Conservation (phyloP, 352 stramenopile genomes). For the Phytopythium boreale region DNA sequence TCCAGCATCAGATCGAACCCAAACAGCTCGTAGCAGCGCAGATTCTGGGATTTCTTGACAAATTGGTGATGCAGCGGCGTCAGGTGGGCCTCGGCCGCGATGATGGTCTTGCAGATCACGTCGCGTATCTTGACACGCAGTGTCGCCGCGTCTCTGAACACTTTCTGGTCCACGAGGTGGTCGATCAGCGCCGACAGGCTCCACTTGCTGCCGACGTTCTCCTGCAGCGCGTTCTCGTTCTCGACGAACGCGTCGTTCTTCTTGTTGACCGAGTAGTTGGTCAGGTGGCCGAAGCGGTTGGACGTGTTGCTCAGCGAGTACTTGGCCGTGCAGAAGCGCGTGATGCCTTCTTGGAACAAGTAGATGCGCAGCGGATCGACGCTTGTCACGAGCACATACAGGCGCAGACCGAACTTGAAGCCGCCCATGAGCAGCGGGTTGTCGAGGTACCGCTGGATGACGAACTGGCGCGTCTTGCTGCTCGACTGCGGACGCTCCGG, state of each 20-base stretch:
- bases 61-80: constrained; percentile 59
- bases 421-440: constrained; percentile 75
- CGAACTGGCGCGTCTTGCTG: constrained; percentile 27
- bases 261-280: constrained; percentile 84
- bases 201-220: constrained; percentile 66
- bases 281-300: constrained; percentile 67
- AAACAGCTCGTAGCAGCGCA: constrained; percentile 64
- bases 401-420: constrained; percentile 89
- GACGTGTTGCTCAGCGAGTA: constrained; percentile 68
- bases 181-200: constrained; percentile 53
- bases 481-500: constrained; percentile 5
- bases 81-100: constrained; percentile 62
- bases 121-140: constrained; percentile 42
- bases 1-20: constrained; percentile 80
- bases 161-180: constrained; percentile 25
- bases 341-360: constrained; percentile 82
- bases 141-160: constrained; percentile 30
- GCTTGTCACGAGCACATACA: constrained; percentile 89
- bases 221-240: constrained; percentile 35
- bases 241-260: constrained; percentile 56
- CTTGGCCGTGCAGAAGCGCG: constrained; percentile 76
- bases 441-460: constrained; percentile 81
- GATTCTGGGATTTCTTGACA: constrained; percentile 30
- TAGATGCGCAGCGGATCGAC: constrained; percentile 86
- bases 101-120: constrained; percentile 69